Percentiles rank a stretch among this genome's conserved stretches.
phyloP scores from a whole-genome alignment of 305 asterid species.

The Solanum hybrid region DNA sequence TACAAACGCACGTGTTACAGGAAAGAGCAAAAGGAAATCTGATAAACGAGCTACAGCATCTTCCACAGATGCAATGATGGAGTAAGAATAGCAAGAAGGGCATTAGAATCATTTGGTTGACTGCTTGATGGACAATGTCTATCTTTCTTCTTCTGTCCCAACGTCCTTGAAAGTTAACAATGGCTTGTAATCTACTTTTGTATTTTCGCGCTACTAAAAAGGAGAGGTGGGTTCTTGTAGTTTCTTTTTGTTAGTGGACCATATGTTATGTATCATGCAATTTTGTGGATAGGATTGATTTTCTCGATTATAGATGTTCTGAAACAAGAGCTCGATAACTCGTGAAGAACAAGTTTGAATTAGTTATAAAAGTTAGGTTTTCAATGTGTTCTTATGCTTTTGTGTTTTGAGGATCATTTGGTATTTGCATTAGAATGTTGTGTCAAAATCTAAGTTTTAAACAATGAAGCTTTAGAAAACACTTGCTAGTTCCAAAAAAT shows the following conservation, averaged over 20 bases:
- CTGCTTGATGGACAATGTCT: background rate
- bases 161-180: background rate
- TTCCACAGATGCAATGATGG: constrained; percentile 51
- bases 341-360: background rate
- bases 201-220: background rate
- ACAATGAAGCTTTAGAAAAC: background rate
- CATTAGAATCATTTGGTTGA: background rate
- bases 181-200: background rate
- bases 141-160: background rate
- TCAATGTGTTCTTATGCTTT: background rate
- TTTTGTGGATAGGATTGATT: background rate
- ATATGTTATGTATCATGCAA: background rate
- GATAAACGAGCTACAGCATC: constrained; percentile 29
- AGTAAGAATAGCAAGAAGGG: constrained; percentile 14
- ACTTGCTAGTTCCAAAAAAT: background rate
- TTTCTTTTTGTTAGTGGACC: background rate
- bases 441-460: background rate
- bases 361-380: background rate
- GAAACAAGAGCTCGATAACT: background rate
- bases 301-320: background rate
- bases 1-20: constrained; percentile 24
- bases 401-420: background rate
- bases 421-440: background rate
- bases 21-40: constrained; percentile 34
- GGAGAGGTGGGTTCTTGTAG: background rate